phyloP scores from a whole-genome alignment of 1,139 yeast species.

The Yamadazyma triangularis region DNA sequence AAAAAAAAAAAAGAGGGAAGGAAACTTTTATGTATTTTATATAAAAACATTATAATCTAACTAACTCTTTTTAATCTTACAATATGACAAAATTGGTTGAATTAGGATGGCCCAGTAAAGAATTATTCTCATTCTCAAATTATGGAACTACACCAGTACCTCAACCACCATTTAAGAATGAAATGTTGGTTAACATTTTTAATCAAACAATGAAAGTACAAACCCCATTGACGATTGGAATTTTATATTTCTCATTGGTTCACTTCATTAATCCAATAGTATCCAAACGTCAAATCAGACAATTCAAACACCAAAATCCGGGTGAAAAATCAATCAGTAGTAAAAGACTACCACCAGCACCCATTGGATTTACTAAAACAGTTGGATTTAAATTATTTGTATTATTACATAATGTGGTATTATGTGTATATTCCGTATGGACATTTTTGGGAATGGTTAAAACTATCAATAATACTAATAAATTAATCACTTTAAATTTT shows the following conservation, averaged over 20 bases:
- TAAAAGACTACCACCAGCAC: slow-evolving; percentile 51
- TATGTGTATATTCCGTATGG: slow-evolving; percentile 68
- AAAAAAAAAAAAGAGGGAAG: too few relatives aligned
- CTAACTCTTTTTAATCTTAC: too few relatives aligned
- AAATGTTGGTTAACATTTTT: slow-evolving; percentile 23
- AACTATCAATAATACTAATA: slow-evolving; percentile 40
- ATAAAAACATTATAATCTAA: too few relatives aligned
- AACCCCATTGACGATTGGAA: slow-evolving; percentile 57
- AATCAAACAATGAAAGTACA: slow-evolving; percentile 31
- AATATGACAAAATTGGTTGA: slow-evolving; percentile 18
- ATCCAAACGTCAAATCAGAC: slow-evolving; percentile 30
- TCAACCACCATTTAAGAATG: slow-evolving; percentile 32
- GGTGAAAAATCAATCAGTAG: slow-evolving; percentile 11
- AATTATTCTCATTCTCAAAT: slow-evolving; percentile 28
- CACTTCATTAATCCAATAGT: slow-evolving; percentile 49
- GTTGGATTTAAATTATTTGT: slow-evolving; percentile 51
- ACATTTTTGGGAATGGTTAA: slow-evolving; percentile 64
- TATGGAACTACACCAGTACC: slow-evolving; percentile 30
- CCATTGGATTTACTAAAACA: slow-evolving; percentile 46
- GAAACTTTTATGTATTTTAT: too few relatives aligned
- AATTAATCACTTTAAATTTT: slow-evolving; percentile 18
- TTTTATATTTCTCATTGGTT: slow-evolving; percentile 56
- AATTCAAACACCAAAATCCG: slow-evolving; percentile 11
- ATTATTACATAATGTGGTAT: slow-evolving; percentile 55
- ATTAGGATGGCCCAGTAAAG: slow-evolving; percentile 35